phyloP scores from a whole-genome alignment of 2,329 filamentous ascomycete genomes.

The Microsporum audouinii region DNA sequence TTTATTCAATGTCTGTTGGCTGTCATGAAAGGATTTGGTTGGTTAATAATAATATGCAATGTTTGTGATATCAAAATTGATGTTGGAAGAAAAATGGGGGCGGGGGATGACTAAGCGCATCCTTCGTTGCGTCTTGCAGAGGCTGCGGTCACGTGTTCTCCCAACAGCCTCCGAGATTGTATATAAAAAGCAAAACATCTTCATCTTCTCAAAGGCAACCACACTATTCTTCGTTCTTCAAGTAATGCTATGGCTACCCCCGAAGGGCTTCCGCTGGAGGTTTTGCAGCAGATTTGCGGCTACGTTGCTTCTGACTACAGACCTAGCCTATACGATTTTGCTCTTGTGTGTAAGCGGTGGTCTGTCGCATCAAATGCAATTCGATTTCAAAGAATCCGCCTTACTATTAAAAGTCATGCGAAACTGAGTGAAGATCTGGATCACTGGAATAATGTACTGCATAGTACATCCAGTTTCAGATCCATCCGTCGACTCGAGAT shows the following conservation, averaged over 20 bases:
- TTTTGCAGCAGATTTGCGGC: conserved; percentile 3
- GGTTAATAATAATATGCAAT: no score
- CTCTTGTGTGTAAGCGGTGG: not conserved
- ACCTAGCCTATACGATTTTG: not conserved
- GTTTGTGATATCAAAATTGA: no score
- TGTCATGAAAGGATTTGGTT: no score
- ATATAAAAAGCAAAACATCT: no score
- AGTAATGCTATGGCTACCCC: not conserved
- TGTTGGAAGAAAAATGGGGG: no score
- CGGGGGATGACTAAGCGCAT: no score
- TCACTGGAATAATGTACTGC: not conserved
- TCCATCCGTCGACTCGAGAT: not conserved
- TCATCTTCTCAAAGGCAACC: no score
- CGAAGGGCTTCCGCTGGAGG: not conserved
- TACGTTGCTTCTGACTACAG: conserved; percentile 1
- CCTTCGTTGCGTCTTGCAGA: no score
- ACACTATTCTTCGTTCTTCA: not conserved
- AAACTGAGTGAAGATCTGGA: not conserved
- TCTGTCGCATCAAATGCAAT: not conserved
- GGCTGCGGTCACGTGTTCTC: no score
- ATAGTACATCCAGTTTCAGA: not conserved
- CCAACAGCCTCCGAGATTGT: no score
- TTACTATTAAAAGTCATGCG: not conserved
- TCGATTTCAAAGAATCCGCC: not conserved
- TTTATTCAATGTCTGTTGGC: no score